Evolutionary conservation across 768 basidiomycete species (phyloP), one percentile per base, ranked within the genome.

Genomic region (Chalciporus piperatus): DNA sequence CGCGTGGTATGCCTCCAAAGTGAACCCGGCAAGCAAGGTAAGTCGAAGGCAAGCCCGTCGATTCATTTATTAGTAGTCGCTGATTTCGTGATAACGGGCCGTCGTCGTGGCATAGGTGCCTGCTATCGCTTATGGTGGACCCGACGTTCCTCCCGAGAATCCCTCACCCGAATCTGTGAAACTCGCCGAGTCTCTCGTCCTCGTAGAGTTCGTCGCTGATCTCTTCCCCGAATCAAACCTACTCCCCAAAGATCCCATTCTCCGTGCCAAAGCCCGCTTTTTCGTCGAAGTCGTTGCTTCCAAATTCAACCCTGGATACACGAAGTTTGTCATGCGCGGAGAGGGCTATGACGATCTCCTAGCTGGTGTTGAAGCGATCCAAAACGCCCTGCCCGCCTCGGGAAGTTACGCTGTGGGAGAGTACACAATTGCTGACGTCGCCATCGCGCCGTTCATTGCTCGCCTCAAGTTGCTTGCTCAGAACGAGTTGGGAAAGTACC

Each of bases 1-100:
- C 1, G 80, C 77, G 45, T 86, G 84, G 85, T 86, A 84, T 60
- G 78, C 78, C 0, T 74, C 77, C 0, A 76, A 81, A 52, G 77
- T 88, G 35, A 88, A 87, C 67, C 81, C 80, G 1, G 83, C 77
- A 0, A 78, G 79, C 70, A 87, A 85, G 76, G 85, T 83, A 58
- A 14, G 16, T 16, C 3, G 7, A 30, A 10, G n/a, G 5, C 19
- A 6, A 13, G 25, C 10, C 1, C 25, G 6, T 11, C 11, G 16
- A n/a, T 5, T 12, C 6, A 22, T 28, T 9, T n/a, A 48, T 17
- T n/a, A 13, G n/a, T n/a, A 48, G 22, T n/a, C n/a, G n/a, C 19
- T 12, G n/a, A 14, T 16, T n/a, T 39, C 6, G 20, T 41, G 14
- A 38, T 13, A 3, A 39, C 1, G 22, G 22, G 22, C 4, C 16